Conservation (phyloP, 2,329 filamentous ascomycete genomes). For the Fusarium sp. region DNA sequence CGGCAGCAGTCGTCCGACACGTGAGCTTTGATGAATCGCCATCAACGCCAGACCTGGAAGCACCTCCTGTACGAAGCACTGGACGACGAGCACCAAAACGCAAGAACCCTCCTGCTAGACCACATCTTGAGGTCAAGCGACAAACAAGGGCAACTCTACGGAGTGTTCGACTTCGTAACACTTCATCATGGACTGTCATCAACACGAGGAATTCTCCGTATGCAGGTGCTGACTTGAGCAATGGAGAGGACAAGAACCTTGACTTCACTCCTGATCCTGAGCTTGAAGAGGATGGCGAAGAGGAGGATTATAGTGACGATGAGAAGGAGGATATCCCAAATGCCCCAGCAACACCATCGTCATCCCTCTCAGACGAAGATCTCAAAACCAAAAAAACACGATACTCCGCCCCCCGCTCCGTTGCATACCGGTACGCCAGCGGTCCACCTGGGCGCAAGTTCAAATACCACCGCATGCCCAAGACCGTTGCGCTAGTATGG, state of each 20-base stretch:
- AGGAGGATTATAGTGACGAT: background rate
- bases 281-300: background rate
- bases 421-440: slow-evolving; percentile 21
- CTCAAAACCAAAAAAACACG: slow-evolving; percentile 10
- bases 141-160: background rate
- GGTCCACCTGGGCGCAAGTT: slow-evolving; percentile 31
- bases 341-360: background rate
- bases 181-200: background rate
- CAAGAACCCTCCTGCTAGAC: background rate
- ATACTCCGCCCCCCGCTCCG: slow-evolving; percentile 33
- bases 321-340: background rate
- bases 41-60: slow-evolving; percentile 9
- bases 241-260: background rate
- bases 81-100: slow-evolving; percentile 18
- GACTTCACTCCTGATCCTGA: slow-evolving; percentile 1
- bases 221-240: background rate
- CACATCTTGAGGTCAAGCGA: background rate
- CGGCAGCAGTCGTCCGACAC: background rate
- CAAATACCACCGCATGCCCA: slow-evolving; percentile 37
- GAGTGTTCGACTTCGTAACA: background rate
- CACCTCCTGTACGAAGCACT: slow-evolving; percentile 24
- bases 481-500: slow-evolving; percentile 38
- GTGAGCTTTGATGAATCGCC: slow-evolving; percentile 20
- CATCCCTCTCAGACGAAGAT: background rate
- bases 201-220: background rate